These are phyloP conservation scores for Haberlea rhodopensis DNA, from an alignment of 257 asterid species.

Conservation along the genomic window DNA sequence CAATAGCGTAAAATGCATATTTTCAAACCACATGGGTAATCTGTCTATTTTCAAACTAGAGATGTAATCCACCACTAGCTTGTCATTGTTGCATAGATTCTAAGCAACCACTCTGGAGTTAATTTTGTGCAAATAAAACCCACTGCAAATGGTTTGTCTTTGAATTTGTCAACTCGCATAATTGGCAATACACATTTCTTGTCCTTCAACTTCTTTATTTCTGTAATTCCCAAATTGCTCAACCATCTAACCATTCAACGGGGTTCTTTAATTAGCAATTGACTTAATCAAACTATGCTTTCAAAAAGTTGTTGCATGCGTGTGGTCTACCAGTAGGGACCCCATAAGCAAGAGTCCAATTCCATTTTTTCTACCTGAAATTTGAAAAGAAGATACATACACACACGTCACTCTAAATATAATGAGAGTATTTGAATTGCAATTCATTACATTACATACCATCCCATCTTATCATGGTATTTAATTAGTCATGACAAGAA, in stretches of 20 bases:
- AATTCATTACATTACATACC: background rate
- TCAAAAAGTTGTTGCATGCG: slow-evolving; percentile 1
- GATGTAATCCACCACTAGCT: no score
- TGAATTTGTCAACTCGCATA: slow-evolving; percentile 54
- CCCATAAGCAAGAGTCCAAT: background rate
- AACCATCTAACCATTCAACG: background rate
- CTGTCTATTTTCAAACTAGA: no score
- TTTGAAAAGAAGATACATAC: no score
- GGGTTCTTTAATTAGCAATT: slow-evolving; percentile 24
- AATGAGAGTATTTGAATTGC: slow-evolving; percentile 17
- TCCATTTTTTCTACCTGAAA: background rate
- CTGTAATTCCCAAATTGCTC: slow-evolving; percentile 21
- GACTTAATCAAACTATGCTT: slow-evolving; percentile 32
- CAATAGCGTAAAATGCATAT: no score
- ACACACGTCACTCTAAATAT: slow-evolving; percentile 15
- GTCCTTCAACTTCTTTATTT: slow-evolving; percentile 15
- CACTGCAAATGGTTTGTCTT: slow-evolving; percentile 42
- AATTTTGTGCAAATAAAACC: no score
- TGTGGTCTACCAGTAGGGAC: slow-evolving; percentile 38
- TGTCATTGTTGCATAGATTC: slow-evolving; percentile 71
- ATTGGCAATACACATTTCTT: slow-evolving; percentile 40
- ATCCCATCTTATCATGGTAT: slow-evolving; percentile 7
- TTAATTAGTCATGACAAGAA: slow-evolving; percentile 16
- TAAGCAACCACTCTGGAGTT: slow-evolving; percentile 48
- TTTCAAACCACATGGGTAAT: no score